Percentiles rank a stretch among this genome's conserved stretches.
These are phyloP conservation scores for Apiospora phragmitis DNA, from an alignment of 2,329 filamentous ascomycete genomes.

Conservation along the genomic window DNA sequence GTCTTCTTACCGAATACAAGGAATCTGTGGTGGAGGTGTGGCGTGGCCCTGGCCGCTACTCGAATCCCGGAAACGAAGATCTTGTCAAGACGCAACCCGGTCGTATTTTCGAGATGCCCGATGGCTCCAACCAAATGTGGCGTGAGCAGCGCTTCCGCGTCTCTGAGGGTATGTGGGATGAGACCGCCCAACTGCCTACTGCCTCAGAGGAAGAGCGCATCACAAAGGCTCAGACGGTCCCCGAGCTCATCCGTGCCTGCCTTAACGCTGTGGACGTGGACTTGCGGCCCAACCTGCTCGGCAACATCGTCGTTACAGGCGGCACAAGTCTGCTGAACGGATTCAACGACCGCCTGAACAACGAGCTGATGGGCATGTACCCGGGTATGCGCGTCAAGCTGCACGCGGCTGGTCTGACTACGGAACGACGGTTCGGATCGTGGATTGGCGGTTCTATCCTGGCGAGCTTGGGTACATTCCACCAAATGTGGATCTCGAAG, in stretches of 20 bases:
- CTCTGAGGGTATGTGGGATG: conserved; percentile 89
- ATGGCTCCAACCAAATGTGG: conserved; percentile 96
- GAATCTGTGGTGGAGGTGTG: conserved; percentile 95
- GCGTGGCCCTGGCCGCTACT: conserved; percentile 74
- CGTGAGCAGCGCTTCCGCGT: conserved; percentile 83
- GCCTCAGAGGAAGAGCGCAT: conserved; percentile 43
- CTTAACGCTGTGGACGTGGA: conserved; percentile 86
- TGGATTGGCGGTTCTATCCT: conserved; percentile 98
- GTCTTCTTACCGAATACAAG: conserved; percentile 93
- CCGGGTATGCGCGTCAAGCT: conserved; percentile 86
- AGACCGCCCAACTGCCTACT: conserved; percentile 64
- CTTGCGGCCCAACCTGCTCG: conserved; percentile 76
- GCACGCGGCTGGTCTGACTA: conserved; percentile 80
- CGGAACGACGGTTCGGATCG: conserved; percentile 86
- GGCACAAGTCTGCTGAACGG: conserved; percentile 85
- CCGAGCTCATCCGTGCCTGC: conserved; percentile 76
- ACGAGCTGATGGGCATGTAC: conserved; percentile 78
- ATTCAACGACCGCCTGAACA: conserved; percentile 86
- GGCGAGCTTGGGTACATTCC: conserved; percentile 92
- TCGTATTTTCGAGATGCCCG: conserved; percentile 93
- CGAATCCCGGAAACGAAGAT: conserved; percentile 71
- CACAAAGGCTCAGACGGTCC: conserved; percentile 76
- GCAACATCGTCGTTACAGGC: conserved; percentile 91
- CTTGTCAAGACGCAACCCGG: conserved; percentile 71
- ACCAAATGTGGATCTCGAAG: conserved; percentile 98